Evolutionary conservation across 2,329 filamentous ascomycete genomes (phyloP).

Genomic region (Eutypa lata): DNA sequence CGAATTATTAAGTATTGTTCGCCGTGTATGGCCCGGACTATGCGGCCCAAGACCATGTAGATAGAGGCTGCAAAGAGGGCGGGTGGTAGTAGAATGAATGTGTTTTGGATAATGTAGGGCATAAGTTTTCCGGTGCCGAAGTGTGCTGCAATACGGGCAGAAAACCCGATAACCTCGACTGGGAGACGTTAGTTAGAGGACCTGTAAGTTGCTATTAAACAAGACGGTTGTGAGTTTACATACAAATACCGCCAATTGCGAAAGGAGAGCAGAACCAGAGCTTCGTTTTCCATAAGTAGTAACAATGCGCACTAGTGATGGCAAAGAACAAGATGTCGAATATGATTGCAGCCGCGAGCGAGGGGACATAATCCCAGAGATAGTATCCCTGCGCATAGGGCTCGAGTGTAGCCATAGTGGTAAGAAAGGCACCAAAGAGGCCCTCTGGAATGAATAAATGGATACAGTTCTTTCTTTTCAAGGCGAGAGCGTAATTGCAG

Average conservation of each 20-base stretch:
- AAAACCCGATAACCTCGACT: constrained; percentile 45
- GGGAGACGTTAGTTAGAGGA: too few relatives aligned
- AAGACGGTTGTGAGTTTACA: too few relatives aligned
- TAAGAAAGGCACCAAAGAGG: too few relatives aligned
- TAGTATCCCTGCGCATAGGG: too few relatives aligned
- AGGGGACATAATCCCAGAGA: constrained; percentile 37
- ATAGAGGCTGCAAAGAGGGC: constrained; percentile 47
- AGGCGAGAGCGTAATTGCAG: too few relatives aligned
- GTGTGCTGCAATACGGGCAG: constrained; percentile 26
- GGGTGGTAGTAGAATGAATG: constrained; percentile 45
- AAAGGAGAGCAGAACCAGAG: constrained; percentile 52
- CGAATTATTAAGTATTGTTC: constrained; percentile 31
- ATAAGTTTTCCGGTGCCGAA: constrained; percentile 28
- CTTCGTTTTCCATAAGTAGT: constrained; percentile 38
- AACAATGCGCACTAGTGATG: constrained; percentile 36
- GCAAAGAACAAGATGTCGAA: constrained; percentile 41
- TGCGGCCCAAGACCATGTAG: constrained; percentile 47
- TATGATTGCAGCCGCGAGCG: constrained; percentile 39
- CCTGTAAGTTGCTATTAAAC: too few relatives aligned
- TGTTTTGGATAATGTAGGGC: constrained; percentile 39
- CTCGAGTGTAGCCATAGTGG: too few relatives aligned
- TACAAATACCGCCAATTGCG: constrained; percentile 45
- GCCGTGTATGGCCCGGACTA: constrained; percentile 37
- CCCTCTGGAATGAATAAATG: too few relatives aligned
- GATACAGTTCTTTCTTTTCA: too few relatives aligned